Evolutionary conservation across 73 alveolate genomes (phyloP).

Genomic region (Paramecium bursaria): DNA sequence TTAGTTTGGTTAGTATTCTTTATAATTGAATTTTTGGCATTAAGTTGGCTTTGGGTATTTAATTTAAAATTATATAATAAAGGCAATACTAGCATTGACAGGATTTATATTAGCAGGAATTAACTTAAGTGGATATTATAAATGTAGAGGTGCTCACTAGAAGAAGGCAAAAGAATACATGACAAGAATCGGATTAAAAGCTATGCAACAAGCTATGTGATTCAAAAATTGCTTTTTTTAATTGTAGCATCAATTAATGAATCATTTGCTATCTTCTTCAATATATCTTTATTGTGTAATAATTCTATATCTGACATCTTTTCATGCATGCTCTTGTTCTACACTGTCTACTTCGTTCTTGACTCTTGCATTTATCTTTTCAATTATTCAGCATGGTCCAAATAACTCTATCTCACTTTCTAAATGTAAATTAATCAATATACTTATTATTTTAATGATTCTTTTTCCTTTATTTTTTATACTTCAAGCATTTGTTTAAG

Average conservation of each 20-base stretch:
- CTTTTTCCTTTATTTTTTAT: not conserved
- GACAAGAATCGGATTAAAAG: constrained; percentile 55
- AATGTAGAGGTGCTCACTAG: constrained; percentile 81
- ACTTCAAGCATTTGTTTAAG: constrained; percentile 9
- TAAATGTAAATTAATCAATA: not conserved
- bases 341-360: not conserved
- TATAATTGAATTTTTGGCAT: constrained; percentile 68
- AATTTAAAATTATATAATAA: not conserved
- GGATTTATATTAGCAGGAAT: constrained; percentile 68
- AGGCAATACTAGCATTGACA: constrained; percentile 52
- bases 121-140: constrained; percentile 79
- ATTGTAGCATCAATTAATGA: not conserved
- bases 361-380: constrained; percentile 18
- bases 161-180: constrained; percentile 73
- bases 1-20: constrained; percentile 72
- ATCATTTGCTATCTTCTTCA: constrained; percentile 13
- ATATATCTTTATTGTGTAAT: constrained; percentile 22
- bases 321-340: constrained; percentile 18
- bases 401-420: constrained; percentile 17
- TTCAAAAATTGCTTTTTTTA: not conserved
- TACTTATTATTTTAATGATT: constrained; percentile 26
- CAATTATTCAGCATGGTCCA: not conserved
- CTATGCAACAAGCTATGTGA: not conserved
- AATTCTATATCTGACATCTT: constrained; percentile 38
- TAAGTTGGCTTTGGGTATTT: constrained; percentile 14